Evolutionary conservation across 1,284 basidiomycete genomes (phyloP), one percentile per base, ranked within the genome.

Genomic region (Marasmius oreades): DNA sequence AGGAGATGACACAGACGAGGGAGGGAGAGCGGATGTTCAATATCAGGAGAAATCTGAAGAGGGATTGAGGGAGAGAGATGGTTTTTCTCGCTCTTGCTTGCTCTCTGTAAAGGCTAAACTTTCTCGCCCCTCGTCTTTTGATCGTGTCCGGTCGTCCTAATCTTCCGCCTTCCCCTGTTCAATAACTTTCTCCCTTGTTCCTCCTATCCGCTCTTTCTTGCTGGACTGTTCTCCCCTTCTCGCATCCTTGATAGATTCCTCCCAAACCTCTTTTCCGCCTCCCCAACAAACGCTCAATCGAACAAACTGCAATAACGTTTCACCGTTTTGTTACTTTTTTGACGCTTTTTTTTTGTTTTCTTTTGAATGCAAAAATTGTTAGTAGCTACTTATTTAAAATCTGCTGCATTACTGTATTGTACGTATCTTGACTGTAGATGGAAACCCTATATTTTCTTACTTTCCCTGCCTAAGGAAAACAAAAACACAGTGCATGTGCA

Each of bases 11-110:
- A 3, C 69, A 71, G 50, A 77, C 73, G 34, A 71, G 74, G 16
- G 84, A 84, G 47, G 83, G 85, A 59, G 88, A 91, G 72, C 81
- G 88, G 52, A 74, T 90, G 53, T 92, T 91, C 67, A 77, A 91
- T 23, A 75, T 92, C 60, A 77, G 81, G 65, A 76, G 85, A 68
- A 87, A 89, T 52, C 70, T 92, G 67, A 92, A 92, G 82, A 84
- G 82, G 68, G 84, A 85, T 66, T 85, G 59, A 55, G 24, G 16
- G 8, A 16, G n/a, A 26, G 24, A 47, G 11, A 26, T 26, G n/a
- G 44, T 12, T 45, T 10, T n/a, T 4, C 20, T 20, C 20, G 20
- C 20, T 23, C 11, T 22, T 24, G n/a, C n/a, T 45, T 11, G 11
- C 5, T 20, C 20, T 23, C 20, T 20, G 8, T 18, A n/a, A n/a